Evolutionary conservation across 208 protist genomes (phyloP).

Genomic region (Wallacemonas sp.): DNA sequence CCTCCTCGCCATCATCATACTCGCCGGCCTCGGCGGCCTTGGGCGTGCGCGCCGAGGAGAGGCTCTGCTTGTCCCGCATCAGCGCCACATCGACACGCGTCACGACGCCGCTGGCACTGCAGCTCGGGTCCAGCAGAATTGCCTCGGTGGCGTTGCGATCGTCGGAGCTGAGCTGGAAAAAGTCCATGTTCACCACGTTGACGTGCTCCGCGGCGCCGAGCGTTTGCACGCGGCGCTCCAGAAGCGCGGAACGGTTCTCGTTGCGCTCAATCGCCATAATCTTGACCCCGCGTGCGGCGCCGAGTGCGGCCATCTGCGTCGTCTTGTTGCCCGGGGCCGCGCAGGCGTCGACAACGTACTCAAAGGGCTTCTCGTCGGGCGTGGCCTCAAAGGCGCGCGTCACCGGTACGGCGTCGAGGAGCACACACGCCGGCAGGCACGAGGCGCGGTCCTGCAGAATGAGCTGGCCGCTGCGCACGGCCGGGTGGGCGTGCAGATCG

Average conservation of each 20-base stretch:
- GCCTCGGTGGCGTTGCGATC: slow-evolving; percentile 75
- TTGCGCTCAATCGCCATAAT: slow-evolving; percentile 91
- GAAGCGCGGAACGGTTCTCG: slow-evolving; percentile 60
- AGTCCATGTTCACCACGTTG: slow-evolving; percentile 86
- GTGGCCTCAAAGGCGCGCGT: background rate
- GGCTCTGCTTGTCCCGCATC: slow-evolving; percentile 33
- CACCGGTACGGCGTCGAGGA: slow-evolving; percentile 76
- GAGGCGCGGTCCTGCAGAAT: slow-evolving; percentile 91
- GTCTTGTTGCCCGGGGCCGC: slow-evolving; percentile 94
- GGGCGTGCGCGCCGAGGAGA: background rate
- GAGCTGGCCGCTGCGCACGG: slow-evolving; percentile 82
- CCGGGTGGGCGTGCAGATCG: slow-evolving; percentile 85
- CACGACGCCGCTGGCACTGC: slow-evolving; percentile 89
- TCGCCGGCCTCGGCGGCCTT: background rate
- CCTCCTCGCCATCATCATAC: slow-evolving; percentile 17
- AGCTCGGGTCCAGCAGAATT: slow-evolving; percentile 93
- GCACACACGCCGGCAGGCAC: slow-evolving; percentile 88
- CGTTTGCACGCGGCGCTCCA: slow-evolving; percentile 63
- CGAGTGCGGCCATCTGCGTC: slow-evolving; percentile 81
- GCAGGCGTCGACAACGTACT: slow-evolving; percentile 91
- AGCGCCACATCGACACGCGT: slow-evolving; percentile 83
- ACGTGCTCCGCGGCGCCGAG: slow-evolving; percentile 75
- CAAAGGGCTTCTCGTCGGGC: slow-evolving; percentile 36
- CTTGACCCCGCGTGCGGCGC: slow-evolving; percentile 52
- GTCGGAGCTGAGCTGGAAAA: slow-evolving; percentile 77